Conservation (phyloP, 176 grass and related monocot species). For the Bonia amplexicaulis region DNA sequence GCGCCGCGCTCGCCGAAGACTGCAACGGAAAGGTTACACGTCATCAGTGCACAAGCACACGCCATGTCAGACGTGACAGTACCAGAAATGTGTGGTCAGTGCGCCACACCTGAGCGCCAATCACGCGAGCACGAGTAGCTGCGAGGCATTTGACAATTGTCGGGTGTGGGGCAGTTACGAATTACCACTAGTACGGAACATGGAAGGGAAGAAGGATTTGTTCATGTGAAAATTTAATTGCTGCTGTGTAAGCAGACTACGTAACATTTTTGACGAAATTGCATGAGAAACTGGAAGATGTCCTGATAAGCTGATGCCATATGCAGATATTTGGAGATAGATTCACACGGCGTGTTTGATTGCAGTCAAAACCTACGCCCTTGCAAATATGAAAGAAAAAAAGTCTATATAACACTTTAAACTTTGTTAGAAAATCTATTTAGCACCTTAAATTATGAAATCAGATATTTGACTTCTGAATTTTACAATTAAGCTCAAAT, state of each 20-base stretch:
- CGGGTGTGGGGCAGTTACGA: neutral
- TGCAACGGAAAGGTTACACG: neutral
- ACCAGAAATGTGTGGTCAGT: neutral
- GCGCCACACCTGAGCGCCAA: neutral
- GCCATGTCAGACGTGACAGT: constrained; percentile 10
- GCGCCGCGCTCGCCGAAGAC: constrained; percentile 12
- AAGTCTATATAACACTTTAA: no score
- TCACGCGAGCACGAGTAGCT: neutral
- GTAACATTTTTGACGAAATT: constrained; percentile 29
- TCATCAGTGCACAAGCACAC: neutral
- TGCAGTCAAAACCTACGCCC: constrained; percentile 18
- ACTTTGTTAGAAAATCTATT: no score
- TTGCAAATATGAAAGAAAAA: no score
- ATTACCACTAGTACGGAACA: neutral
- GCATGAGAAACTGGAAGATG: neutral
- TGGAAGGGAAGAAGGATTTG: neutral
- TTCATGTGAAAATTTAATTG: neutral
- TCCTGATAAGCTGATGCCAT: neutral
- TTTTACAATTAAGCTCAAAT: no score
- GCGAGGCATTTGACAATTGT: neutral
- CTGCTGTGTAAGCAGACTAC: neutral
- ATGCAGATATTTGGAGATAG: neutral
- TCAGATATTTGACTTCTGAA: no score
- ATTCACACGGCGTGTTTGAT: neutral
- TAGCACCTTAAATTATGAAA: no score